Base-by-base conservation (phyloP, 768 basidiomycete genomes). In the Mycena haematopus region DNA sequence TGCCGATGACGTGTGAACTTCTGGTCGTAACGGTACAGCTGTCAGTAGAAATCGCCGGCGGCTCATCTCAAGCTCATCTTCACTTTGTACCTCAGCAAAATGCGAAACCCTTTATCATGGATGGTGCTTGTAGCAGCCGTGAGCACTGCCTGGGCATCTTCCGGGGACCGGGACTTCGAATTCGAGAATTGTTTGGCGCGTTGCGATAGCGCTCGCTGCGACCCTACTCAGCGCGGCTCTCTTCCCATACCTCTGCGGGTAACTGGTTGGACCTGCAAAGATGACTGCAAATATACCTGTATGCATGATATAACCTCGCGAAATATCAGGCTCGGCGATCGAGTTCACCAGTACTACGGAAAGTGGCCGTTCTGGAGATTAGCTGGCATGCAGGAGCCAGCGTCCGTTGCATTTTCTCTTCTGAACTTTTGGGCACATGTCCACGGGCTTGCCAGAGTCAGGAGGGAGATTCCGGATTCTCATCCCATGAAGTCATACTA, bases 321-420 rank as follows among this genome's bases (percentile, higher is more conserved):
- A 9, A 85, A 86, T 35, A 66, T 84, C n/a, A 54, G 66, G 33
- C 68, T 61, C 6, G 84, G 84, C 0, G 68, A 70, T 42, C 67
- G 60, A 2, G 76, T 92, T 1, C 84, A 91, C 46, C 95, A 97
- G 68, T 96, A 92, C 74, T 86, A 94, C 69, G 97, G 96, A 17
- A 99, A 99, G 79, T 99, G 96, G 96, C 93, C 96, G 0, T 99
- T 99, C 74, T 91, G 88, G 85, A 84, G 96, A 31, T 78, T 91
- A 22, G 77, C 80, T n/a, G 93, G 95, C 31, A 90, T 94, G 75
- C 96, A 99, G 71, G 96, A 99, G 75, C 96, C 96, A 7, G 90
- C 95, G 9, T 92, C 93, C 2, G 95, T 97, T 60, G 75, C 85
- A 36, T 97, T 98, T 78, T 95, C 93, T 15, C 69, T 97, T n/a